Conservation (phyloP, 352 stramenopile species). For the Globisporangium rhizosaccharum region DNA sequence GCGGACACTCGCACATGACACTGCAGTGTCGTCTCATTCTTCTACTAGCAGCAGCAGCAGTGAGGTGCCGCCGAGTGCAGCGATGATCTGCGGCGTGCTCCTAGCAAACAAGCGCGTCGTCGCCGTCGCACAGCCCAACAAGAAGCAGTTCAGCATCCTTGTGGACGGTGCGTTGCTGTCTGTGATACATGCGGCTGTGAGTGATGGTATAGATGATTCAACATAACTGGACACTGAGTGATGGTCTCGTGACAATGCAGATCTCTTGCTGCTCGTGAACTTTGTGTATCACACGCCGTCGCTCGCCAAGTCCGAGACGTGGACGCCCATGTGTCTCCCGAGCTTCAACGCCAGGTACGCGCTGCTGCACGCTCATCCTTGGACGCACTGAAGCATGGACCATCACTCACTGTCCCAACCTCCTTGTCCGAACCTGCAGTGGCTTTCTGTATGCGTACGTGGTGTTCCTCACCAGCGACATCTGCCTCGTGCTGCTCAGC, state of each 20-base stretch:
- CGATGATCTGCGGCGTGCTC: constrained; percentile 61
- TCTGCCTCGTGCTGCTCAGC: constrained; percentile 61
- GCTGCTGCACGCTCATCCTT: background rate
- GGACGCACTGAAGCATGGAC: background rate
- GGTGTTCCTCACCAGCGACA: constrained; percentile 48
- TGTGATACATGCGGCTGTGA: background rate
- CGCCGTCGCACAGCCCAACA: constrained; percentile 43
- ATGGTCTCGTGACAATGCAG: constrained; percentile 15
- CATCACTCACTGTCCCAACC: background rate
- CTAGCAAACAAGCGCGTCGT: constrained; percentile 45
- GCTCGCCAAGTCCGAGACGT: constrained; percentile 57
- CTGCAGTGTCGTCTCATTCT: background rate
- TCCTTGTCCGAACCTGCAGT: too few species aligned
- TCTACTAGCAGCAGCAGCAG: background rate
- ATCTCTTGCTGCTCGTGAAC: constrained; percentile 60
- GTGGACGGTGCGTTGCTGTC: constrained; percentile 35
- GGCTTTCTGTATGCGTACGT: constrained; percentile 75
- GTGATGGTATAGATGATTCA: too few species aligned
- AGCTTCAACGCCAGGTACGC: constrained; percentile 60
- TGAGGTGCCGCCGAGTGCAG: background rate
- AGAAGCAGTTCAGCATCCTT: constrained; percentile 60
- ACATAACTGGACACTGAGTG: too few species aligned
- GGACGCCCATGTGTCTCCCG: constrained; percentile 63
- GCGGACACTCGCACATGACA: constrained; percentile 41
- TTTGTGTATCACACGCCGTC: constrained; percentile 71